Base-by-base conservation (phyloP, 1,139 yeast species). In the Taphrina sp. region DNA sequence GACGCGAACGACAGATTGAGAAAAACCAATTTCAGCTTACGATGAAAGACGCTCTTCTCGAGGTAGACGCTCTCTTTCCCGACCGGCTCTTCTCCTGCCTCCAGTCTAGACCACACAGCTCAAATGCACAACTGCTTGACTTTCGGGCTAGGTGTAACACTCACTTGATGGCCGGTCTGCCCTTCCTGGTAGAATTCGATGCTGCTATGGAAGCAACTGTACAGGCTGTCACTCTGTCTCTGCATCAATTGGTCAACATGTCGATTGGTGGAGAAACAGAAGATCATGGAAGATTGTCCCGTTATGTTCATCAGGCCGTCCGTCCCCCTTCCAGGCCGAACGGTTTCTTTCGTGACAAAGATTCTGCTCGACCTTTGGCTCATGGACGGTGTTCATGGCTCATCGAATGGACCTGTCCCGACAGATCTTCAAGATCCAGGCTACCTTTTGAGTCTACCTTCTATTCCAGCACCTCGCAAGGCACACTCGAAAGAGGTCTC, bases 71-170 rank as follows among this genome's bases (percentile, higher is more conserved):
- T 5, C 38, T 49, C 22, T 49, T 49, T 17, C 54, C 54, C 10
- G 54, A 49, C 29, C 22, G 54, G 23, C 28, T 42, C 33, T 49
- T 38, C 16, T 26, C 39, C 20, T 49, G 39, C 26, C 33, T 49
- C 22, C 31, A 37, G 22, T 41, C 54, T n/a, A 33, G 54, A 7
- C 54, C 46, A 5, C 36, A 35, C 24, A 31, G 46, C n/a, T 26
- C 46, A 24, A 49, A 49, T 12, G n/a, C 28, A 20, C 14, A 35
- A 10, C 24, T 33, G 22, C 39, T 20, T 24, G 54, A 33, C 14
- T 39, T 49, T 24, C 54, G 54, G n/a, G 54, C 44, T 5, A 45
- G 54, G n/a, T 49, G 54, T 42, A 39, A 38, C 17, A 49, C 54
- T 2, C 54, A 49, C 14, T 41, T 49, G 17, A 16, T 49, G 33